Evolutionary conservation across 2,329 filamentous ascomycete genomes (phyloP), one percentile per base, ranked within the genome.

Genomic region (Aureobasidium leucospermi): DNA sequence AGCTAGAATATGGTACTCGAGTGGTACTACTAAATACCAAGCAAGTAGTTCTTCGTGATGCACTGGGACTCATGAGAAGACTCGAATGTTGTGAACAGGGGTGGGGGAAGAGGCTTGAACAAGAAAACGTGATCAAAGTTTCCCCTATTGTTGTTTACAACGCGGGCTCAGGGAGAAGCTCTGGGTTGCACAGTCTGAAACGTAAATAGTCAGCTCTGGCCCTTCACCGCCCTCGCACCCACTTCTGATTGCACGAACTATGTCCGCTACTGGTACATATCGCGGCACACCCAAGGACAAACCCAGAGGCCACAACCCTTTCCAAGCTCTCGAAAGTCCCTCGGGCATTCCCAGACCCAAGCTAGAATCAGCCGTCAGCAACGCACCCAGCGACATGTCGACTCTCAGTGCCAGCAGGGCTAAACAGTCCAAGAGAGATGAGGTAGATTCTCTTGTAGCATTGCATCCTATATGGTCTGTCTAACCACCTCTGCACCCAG

Each of bases 391-490:
- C 76, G 87, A 88, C 67, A 81, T 75, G 64, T 89, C 90, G 59
- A 86, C 88, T 42, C 83, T 96, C 77, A 96, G 90, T 77, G 89
- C 91, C 67, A 97, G 93, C 75, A 86, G 94, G 71, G 89, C 94
- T 75, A 96, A 96, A 78, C 93, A 96, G 81, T 88, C 87, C 67
- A 97, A 97, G 79, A 87, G 92, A 76, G 94, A 99, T 86, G 94
- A 99, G 88, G 94, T 99, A 80, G 32, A 66, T 59, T 19, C 5
- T 6, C 34, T 38, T 32, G 23, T 9, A 56, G 9, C 32, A 29
- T 23, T 36, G 38, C 23, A 16, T 28, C 8, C 16, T 47, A 16
- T 42, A 53, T 11, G 48, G 28, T 49, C 56, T 10, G 15, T 31
- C 57, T 42, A 23, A 59, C 56, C 57, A 61, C n/a, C 16, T 23